phyloP scores from a whole-genome alignment of 2,329 filamentous ascomycete genomes.

The Alternaria novae-zelandiae region DNA sequence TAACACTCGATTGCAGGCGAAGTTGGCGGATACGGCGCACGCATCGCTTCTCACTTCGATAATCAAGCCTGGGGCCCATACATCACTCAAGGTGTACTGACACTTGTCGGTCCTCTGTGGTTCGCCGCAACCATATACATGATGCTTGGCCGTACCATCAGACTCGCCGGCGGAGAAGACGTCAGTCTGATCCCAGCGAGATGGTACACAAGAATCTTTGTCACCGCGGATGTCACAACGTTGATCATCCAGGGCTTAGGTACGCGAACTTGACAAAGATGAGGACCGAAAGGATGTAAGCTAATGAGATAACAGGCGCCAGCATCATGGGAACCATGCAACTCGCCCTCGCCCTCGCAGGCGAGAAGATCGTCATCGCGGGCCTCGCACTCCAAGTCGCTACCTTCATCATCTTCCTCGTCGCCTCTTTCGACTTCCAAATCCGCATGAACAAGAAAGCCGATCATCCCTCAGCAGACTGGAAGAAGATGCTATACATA shows the following conservation, averaged over 20 bases:
- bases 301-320: slow-evolving; percentile 24
- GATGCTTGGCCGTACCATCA: slow-evolving; percentile 52
- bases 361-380: slow-evolving; percentile 43
- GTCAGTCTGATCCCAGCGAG: slow-evolving; percentile 33
- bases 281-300: not conserved
- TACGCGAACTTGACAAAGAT: slow-evolving; percentile 7
- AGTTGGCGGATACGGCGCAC: slow-evolving; percentile 50
- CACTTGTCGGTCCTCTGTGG: slow-evolving; percentile 54
- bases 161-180: slow-evolving; percentile 31
- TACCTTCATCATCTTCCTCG: slow-evolving; percentile 42
- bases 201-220: slow-evolving; percentile 41
- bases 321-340: slow-evolving; percentile 45
- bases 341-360: slow-evolving; percentile 36
- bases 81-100: slow-evolving; percentile 50
- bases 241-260: slow-evolving; percentile 40
- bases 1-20: slow-evolving; percentile 39
- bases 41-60: slow-evolving; percentile 47
- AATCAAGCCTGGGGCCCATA: slow-evolving; percentile 49
- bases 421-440: slow-evolving; percentile 40
- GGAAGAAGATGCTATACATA: slow-evolving; percentile 41
- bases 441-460: slow-evolving; percentile 29
- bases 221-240: slow-evolving; percentile 36
- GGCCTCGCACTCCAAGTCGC: slow-evolving; percentile 43
- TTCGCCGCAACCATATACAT: slow-evolving; percentile 58
- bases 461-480: slow-evolving; percentile 1